These are phyloP conservation scores for Pseudopyrenochaeta lycopersici DNA, from an alignment of 2,329 filamentous ascomycete genomes.

Conservation along the genomic window DNA sequence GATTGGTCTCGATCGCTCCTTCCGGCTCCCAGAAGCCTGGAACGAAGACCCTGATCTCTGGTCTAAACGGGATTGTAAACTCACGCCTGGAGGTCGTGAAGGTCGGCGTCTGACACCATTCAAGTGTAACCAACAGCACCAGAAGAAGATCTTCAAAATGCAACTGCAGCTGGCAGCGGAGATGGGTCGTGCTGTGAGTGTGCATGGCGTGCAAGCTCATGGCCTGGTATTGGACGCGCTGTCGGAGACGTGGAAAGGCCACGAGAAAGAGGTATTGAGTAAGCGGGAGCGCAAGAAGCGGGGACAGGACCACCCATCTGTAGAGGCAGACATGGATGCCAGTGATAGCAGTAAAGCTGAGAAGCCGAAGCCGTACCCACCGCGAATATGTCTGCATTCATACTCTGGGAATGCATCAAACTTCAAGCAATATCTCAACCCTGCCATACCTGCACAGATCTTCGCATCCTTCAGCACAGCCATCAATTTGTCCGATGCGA, in stretches of 20 bases:
- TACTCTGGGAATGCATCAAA: slow-evolving; percentile 82
- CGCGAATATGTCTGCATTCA: slow-evolving; percentile 91
- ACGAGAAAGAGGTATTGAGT: slow-evolving; percentile 70
- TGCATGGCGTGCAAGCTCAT: slow-evolving; percentile 80
- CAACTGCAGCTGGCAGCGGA: slow-evolving; percentile 78
- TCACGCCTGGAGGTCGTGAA: slow-evolving; percentile 76
- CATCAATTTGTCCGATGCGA: slow-evolving; percentile 73
- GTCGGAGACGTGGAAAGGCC: slow-evolving; percentile 72
- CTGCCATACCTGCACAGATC: slow-evolving; percentile 75
- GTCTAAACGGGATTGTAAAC: slow-evolving; percentile 54
- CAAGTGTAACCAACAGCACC: slow-evolving; percentile 73
- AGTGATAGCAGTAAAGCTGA: slow-evolving; percentile 3
- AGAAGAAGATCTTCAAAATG: slow-evolving; percentile 70
- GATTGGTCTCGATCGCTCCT: slow-evolving; percentile 79
- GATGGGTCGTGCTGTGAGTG: slow-evolving; percentile 70
- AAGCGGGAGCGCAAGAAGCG: slow-evolving; percentile 62
- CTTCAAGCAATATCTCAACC: slow-evolving; percentile 79
- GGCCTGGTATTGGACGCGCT: slow-evolving; percentile 74
- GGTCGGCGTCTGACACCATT: slow-evolving; percentile 73
- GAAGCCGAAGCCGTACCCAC: slow-evolving; percentile 75
- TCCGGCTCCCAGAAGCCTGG: slow-evolving; percentile 74
- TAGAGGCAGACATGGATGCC: slow-evolving; percentile 11
- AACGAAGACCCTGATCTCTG: slow-evolving; percentile 43
- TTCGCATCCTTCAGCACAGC: slow-evolving; percentile 89
- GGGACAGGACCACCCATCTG: slow-evolving; percentile 22